These are phyloP conservation scores for Aspergillus arachidicola DNA, from an alignment of 2,329 filamentous ascomycete genomes.

Conservation along the genomic window DNA sequence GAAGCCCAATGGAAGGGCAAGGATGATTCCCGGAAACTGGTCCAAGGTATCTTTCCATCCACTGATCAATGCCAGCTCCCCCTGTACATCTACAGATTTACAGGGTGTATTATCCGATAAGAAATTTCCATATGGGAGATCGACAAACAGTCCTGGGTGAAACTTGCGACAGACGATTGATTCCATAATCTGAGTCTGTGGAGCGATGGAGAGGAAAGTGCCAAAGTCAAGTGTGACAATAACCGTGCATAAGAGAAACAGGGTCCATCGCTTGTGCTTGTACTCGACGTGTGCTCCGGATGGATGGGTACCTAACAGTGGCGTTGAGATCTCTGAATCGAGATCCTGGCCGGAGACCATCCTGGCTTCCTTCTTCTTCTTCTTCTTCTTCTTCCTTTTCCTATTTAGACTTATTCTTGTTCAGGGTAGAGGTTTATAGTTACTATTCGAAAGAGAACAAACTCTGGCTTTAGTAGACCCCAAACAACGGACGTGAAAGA, in stretches of 20 bases:
- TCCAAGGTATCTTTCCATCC: constrained; percentile 16
- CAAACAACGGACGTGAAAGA: not conserved
- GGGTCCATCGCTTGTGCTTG: constrained; percentile 1
- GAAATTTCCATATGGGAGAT: not conserved
- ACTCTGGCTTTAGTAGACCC: not conserved
- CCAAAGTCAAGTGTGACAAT: constrained; percentile 17
- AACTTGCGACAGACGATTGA: constrained; percentile 16
- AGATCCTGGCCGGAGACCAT: not conserved
- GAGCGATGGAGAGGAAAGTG: constrained; percentile 13
- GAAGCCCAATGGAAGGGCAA: constrained; percentile 17
- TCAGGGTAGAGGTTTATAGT: not conserved
- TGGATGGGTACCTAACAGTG: not conserved
- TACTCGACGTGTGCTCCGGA: not conserved
- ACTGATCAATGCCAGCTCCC: constrained; percentile 15
- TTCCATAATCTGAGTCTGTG: constrained; percentile 17
- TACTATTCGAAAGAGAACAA: not conserved
- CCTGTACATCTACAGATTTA: constrained; percentile 15
- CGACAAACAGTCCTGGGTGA: constrained; percentile 4
- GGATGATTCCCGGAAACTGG: constrained; percentile 14
- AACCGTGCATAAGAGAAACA: constrained; percentile 9
- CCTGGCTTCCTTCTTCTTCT: not conserved
- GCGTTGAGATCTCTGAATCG: not conserved
- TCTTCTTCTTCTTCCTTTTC: not conserved
- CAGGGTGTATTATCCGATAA: constrained; percentile 1
- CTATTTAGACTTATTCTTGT: not conserved